Evolutionary conservation across 1,139 yeast species (phyloP).

Genomic region (Saccharomyces hybrid): DNA sequence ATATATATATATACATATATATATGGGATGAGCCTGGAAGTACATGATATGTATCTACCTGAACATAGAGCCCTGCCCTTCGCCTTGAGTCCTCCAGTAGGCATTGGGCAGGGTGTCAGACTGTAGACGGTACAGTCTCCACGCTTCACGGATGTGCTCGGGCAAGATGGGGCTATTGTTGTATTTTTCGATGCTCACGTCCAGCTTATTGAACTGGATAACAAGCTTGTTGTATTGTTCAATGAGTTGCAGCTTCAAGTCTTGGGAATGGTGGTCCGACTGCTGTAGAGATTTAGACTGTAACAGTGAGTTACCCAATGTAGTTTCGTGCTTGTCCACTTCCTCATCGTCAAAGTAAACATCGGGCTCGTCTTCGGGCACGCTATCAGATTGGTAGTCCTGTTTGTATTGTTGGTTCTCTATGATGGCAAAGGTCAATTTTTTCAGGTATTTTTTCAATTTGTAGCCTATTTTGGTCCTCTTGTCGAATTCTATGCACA

Average conservation of each 20-base stretch:
- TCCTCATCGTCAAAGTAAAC: constrained; percentile 28
- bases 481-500: constrained; percentile 28
- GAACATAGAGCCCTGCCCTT: constrained; percentile 60
- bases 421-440: too few relatives aligned
- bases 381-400: constrained; percentile 16
- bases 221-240: constrained; percentile 27
- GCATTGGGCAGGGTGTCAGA: constrained; percentile 57
- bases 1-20: background rate
- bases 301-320: constrained; percentile 20
- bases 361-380: constrained; percentile 29
- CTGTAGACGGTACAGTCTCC: constrained; percentile 66
- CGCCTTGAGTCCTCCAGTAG: constrained; percentile 72
- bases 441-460: too few relatives aligned
- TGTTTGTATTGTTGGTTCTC: background rate
- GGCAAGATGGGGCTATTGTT: constrained; percentile 61
- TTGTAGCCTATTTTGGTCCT: constrained; percentile 27
- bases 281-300: constrained; percentile 11
- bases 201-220: constrained; percentile 24
- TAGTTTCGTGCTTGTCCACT: constrained; percentile 15
- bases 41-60: constrained; percentile 32
- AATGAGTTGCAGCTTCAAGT: constrained; percentile 21
- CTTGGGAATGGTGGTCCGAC: constrained; percentile 15
- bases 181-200: constrained; percentile 36
- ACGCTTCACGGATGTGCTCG: constrained; percentile 82
- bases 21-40: background rate